Percentiles rank a stretch among this genome's conserved stretches.
Conservation (phyloP, 805 yeast genomes). For the Starmerella vitae region DNA sequence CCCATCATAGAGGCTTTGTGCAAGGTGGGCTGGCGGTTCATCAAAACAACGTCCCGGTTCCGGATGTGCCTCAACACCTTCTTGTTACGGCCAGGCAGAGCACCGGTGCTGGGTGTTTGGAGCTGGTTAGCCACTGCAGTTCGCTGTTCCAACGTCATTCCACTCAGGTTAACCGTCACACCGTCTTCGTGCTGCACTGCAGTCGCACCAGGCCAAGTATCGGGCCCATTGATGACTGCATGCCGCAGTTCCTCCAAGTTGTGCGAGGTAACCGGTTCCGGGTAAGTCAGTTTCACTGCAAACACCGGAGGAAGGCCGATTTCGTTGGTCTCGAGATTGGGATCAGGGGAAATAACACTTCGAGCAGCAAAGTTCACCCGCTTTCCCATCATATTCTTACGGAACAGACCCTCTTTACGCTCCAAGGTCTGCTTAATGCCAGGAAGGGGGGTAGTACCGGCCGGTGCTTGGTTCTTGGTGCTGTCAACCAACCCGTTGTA, state of each 20-base stretch:
- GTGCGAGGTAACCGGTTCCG: constrained; percentile 92
- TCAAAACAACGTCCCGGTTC: constrained; percentile 86
- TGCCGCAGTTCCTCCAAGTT: constrained; percentile 82
- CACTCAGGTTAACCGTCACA: constrained; percentile 59
- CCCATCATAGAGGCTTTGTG: constrained; percentile 99
- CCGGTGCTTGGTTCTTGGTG: constrained; percentile 67
- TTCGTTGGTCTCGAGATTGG: constrained; percentile 92
- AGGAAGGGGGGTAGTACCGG: constrained; percentile 64
- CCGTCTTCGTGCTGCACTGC: constrained; percentile 96
- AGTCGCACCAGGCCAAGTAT: constrained; percentile 96
- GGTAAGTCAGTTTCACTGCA: constrained; percentile 88
- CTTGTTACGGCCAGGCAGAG: constrained; percentile 43
- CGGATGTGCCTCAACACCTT: constrained; percentile 90
- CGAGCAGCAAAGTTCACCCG: constrained; percentile 98
- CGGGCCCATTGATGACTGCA: constrained; percentile 96
- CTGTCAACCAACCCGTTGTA: constrained; percentile 90
- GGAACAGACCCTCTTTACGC: constrained; percentile 89
- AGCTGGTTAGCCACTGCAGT: constrained; percentile 90
- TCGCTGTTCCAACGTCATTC: constrained; percentile 87
- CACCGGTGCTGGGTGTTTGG: constrained; percentile 49
- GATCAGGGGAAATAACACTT: constrained; percentile 98
- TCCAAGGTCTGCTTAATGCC: constrained; percentile 97
- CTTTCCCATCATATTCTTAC: constrained; percentile 99
- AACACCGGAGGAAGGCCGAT: constrained; percentile 99
- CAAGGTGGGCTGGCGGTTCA: constrained; percentile 98